Evolutionary conservation across 2,329 filamentous ascomycete species (phyloP).

Genomic region (Harringtonia lauricola): DNA sequence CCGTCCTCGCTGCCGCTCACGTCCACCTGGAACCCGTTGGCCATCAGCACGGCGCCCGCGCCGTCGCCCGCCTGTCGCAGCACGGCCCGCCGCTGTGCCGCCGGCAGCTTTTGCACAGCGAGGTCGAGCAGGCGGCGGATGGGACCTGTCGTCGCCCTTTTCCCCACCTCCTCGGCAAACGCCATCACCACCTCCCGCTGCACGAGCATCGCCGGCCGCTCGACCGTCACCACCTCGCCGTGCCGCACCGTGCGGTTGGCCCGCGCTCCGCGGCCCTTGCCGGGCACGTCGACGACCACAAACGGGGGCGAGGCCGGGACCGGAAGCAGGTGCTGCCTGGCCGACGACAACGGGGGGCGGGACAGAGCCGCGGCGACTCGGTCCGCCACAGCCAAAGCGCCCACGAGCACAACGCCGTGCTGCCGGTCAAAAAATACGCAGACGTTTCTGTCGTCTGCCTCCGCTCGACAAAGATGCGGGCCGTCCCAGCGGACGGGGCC

Average conservation of each 20-base stretch:
- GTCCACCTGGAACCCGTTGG: slow-evolving; percentile 1
- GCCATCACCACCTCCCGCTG: slow-evolving; percentile 12
- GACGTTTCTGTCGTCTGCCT: too few species aligned
- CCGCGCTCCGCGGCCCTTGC: slow-evolving; percentile 24
- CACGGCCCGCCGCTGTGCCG: not conserved
- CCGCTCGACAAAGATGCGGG: too few species aligned
- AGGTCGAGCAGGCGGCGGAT: not conserved
- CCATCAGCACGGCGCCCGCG: not conserved
- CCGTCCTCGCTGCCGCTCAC: slow-evolving; percentile 11
- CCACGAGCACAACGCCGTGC: too few species aligned
- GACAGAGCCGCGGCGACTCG: too few species aligned
- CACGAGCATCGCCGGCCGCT: slow-evolving; percentile 19
- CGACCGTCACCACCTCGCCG: slow-evolving; percentile 24
- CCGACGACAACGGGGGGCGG: too few species aligned
- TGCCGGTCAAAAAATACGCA: too few species aligned
- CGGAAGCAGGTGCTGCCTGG: too few species aligned
- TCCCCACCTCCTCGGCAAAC: not conserved
- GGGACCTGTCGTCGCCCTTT: not conserved
- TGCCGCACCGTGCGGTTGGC: slow-evolving; percentile 22
- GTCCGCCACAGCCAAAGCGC: too few species aligned
- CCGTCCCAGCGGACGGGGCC: too few species aligned
- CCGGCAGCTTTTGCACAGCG: slow-evolving; percentile 5
- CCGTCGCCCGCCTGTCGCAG: not conserved
- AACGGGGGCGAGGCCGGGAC: slow-evolving; percentile 14
- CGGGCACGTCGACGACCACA: slow-evolving; percentile 17